Percentiles rank a stretch among this genome's conserved stretches.
Evolutionary conservation across 1,139 yeast genomes (phyloP).

Genomic region (Yamadazyma diddensiae): DNA sequence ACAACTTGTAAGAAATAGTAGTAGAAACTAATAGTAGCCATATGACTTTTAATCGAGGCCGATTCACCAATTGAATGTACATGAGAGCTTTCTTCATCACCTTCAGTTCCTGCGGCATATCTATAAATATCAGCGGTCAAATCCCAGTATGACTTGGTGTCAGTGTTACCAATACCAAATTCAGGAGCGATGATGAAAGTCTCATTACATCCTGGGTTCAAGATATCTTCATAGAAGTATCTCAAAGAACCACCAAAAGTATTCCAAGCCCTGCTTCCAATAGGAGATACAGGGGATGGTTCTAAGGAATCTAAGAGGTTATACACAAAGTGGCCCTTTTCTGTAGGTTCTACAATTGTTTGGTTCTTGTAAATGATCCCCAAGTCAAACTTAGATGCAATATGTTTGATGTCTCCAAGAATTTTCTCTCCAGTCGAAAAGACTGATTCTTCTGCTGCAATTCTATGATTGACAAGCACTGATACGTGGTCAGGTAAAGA

Average conservation of each 20-base stretch:
- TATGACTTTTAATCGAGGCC: slow-evolving; percentile 24
- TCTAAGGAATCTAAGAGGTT: slow-evolving; percentile 35
- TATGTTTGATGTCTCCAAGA: slow-evolving; percentile 27
- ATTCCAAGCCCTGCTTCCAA: slow-evolving; percentile 49
- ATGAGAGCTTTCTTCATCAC: slow-evolving; percentile 5
- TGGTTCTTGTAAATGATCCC: slow-evolving; percentile 42
- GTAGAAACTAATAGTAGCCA: slow-evolving; percentile 30
- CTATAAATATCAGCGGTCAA: slow-evolving; percentile 37
- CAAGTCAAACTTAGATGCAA: slow-evolving; percentile 46
- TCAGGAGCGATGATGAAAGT: slow-evolving; percentile 32
- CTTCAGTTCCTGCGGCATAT: slow-evolving; percentile 27
- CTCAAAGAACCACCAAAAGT: slow-evolving; percentile 55
- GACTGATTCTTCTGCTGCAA: slow-evolving; percentile 50
- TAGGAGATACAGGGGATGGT: slow-evolving; percentile 61
- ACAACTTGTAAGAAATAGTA: slow-evolving; percentile 37
- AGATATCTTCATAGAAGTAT: slow-evolving; percentile 51
- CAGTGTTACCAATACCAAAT: slow-evolving; percentile 39
- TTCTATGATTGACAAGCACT: slow-evolving; percentile 56
- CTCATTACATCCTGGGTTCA: slow-evolving; percentile 25
- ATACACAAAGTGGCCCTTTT: slow-evolving; percentile 48
- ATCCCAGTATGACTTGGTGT: slow-evolving; percentile 41
- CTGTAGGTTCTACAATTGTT: slow-evolving; percentile 22
- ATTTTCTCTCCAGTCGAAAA: slow-evolving; percentile 38
- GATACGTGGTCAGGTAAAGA: slow-evolving; percentile 71
- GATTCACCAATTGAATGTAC: slow-evolving; percentile 37